Evolutionary conservation across 805 yeast species (phyloP).

Genomic region (Kazachstania viticola): DNA sequence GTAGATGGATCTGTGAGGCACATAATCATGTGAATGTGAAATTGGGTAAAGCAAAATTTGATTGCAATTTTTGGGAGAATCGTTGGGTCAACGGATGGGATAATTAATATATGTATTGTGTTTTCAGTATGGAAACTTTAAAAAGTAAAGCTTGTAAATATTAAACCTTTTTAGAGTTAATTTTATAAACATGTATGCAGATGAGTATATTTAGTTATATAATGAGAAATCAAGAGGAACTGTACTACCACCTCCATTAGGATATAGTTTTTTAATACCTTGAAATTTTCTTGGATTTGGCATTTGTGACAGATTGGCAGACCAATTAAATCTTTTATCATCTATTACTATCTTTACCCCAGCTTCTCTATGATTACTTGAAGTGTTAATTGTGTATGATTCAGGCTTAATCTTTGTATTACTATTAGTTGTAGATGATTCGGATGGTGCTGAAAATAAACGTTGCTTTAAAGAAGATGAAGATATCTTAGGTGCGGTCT

Average conservation of each 20-base stretch:
- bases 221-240: slow-evolving; percentile 60
- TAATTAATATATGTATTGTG: slow-evolving; percentile 1
- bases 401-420: slow-evolving; percentile 12
- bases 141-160: no score
- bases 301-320: slow-evolving; percentile 45
- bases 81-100: slow-evolving; percentile 97
- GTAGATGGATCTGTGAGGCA: slow-evolving; percentile 88
- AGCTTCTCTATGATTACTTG: slow-evolving; percentile 11
- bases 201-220: slow-evolving; percentile 3
- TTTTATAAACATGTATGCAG: no score
- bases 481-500: not conserved
- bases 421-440: slow-evolving; percentile 13
- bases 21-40: slow-evolving; percentile 88
- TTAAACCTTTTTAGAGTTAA: no score
- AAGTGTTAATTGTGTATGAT: slow-evolving; percentile 5
- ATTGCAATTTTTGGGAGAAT: slow-evolving; percentile 81
- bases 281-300: slow-evolving; percentile 83
- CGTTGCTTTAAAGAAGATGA: slow-evolving; percentile 11
- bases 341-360: slow-evolving; percentile 40
- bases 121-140: no score
- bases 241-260: slow-evolving; percentile 90
- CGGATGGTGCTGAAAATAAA: not conserved
- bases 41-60: slow-evolving; percentile 75
- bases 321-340: slow-evolving; percentile 61
- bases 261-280: slow-evolving; percentile 67